These are phyloP conservation scores for Ophiocordyceps polyrhachis-furcata DNA, from an alignment of 2,329 filamentous ascomycete species.

Conservation along the genomic window DNA sequence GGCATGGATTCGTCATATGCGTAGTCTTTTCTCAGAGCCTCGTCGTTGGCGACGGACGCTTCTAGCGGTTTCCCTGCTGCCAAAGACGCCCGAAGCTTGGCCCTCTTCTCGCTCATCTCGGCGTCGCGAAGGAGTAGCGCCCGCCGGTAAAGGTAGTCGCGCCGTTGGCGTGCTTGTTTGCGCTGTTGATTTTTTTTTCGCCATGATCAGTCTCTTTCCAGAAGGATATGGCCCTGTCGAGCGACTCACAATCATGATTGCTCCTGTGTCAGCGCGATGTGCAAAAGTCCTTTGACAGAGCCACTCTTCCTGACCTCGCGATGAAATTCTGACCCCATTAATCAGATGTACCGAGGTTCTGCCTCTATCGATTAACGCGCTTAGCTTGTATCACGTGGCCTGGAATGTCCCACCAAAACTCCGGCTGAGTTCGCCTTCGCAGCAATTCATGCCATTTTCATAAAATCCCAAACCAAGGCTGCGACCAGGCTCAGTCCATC, in stretches of 20 bases:
- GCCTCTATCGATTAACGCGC: conserved; percentile 4
- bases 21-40: conserved; percentile 65
- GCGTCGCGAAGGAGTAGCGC: conserved; percentile 78
- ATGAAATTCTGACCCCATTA: background rate
- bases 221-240: background rate
- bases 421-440: conserved; percentile 6
- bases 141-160: conserved; percentile 62
- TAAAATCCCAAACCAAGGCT: background rate
- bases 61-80: conserved; percentile 79
- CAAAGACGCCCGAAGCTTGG: conserved; percentile 68
- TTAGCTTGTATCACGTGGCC: conserved; percentile 18
- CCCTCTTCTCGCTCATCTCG: conserved; percentile 79
- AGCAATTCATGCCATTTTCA: conserved; percentile 3
- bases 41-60: conserved; percentile 70
- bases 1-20: conserved; percentile 77
- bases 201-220: conserved; percentile 2
- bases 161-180: conserved; percentile 22
- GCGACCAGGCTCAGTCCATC: background rate
- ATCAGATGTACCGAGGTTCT: conserved; percentile 9
- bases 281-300: too few species aligned
- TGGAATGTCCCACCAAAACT: conserved; percentile 20
- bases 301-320: background rate
- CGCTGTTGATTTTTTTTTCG: conserved; percentile 11
- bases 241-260: conserved; percentile 2
- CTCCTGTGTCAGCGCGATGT: background rate